phyloP scores from a whole-genome alignment of 1,284 basidiomycete genomes.

The Pholiota adiposa region DNA sequence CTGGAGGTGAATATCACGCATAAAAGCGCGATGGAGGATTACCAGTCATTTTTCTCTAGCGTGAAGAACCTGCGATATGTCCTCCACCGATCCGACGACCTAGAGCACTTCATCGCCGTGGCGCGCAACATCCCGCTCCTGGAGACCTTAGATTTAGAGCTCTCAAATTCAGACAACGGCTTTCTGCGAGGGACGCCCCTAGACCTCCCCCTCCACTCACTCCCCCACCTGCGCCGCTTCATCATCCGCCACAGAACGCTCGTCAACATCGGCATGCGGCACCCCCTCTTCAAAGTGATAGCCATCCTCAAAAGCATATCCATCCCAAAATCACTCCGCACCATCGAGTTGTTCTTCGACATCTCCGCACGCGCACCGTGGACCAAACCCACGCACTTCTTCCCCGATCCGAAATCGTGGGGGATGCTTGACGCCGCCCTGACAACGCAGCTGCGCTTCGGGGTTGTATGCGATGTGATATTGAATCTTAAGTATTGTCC shows the following conservation, averaged over 20 bases:
- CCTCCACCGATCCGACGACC: slow-evolving; percentile 13
- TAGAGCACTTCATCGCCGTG: slow-evolving; percentile 11
- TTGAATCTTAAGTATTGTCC: slow-evolving; percentile 13
- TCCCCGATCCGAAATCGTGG: slow-evolving; percentile 17
- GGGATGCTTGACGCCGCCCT: slow-evolving; percentile 14
- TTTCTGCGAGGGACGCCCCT: slow-evolving; percentile 6
- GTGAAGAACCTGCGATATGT: slow-evolving; percentile 15
- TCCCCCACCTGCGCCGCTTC: slow-evolving; percentile 12
- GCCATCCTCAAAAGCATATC: slow-evolving; percentile 8
- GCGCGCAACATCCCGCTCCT: slow-evolving; percentile 6
- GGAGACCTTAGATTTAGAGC: slow-evolving; percentile 9
- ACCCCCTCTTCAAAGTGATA: slow-evolving; percentile 11
- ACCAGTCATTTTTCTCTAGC: slow-evolving; percentile 5
- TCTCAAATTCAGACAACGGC: slow-evolving; percentile 9
- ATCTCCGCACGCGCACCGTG: slow-evolving; percentile 16
- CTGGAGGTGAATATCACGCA: background rate
- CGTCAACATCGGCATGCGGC: slow-evolving; percentile 9
- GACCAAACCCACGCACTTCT: slow-evolving; percentile 16
- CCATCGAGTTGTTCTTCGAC: slow-evolving; percentile 13
- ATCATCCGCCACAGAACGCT: slow-evolving; percentile 14
- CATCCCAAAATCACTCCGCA: slow-evolving; percentile 9
- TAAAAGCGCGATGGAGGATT: slow-evolving; percentile 3
- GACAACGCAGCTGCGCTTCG: slow-evolving; percentile 1
- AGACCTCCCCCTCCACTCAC: slow-evolving; percentile 11
- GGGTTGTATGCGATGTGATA: slow-evolving; percentile 1